A percentile compares a stretch with the other conserved stretches of the same genome.
These are phyloP conservation scores for Ceratobasidium sp. DNA, from an alignment of 1,284 basidiomycete genomes.

Conservation along the genomic window DNA sequence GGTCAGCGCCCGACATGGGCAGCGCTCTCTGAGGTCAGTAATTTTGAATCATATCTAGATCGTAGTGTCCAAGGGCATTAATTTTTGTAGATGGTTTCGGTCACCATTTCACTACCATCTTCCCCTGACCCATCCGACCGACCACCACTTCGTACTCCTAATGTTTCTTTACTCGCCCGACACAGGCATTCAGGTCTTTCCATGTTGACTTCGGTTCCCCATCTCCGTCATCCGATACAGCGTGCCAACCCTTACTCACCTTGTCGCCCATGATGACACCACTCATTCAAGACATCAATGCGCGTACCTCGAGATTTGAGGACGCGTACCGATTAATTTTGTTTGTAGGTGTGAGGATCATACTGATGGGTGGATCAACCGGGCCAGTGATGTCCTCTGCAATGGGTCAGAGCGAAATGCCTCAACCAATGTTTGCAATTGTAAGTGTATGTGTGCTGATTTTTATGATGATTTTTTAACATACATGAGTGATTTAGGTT, in stretches of 20 bases:
- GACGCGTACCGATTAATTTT: too few species aligned
- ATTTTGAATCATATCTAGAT: conserved; percentile 2
- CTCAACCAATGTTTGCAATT: too few species aligned
- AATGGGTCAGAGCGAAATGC: too few species aligned
- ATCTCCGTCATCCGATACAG: conserved; percentile 22
- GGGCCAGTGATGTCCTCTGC: too few species aligned
- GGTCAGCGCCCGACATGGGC: conserved; percentile 31
- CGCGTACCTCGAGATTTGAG: too few species aligned
- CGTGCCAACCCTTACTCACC: conserved; percentile 21
- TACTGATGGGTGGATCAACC: too few species aligned
- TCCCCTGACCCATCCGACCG: not conserved
- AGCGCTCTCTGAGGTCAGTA: conserved; percentile 20
- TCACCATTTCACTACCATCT: not conserved
- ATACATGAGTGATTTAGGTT: too few species aligned
- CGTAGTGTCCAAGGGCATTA: not conserved
- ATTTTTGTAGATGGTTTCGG: not conserved
- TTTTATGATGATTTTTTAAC: too few species aligned
- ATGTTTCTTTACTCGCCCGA: conserved; percentile 1
- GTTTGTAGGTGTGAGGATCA: too few species aligned
- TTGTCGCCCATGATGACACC: conserved; percentile 35
- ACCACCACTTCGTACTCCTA: conserved; percentile 3
- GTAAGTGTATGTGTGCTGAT: too few species aligned
- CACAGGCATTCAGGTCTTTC: conserved; percentile 35
- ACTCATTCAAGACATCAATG: conserved; percentile 31
- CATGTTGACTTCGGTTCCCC: conserved; percentile 30